Base-by-base conservation (phyloP, 2,329 filamentous ascomycete species). In the Alternaria brassicicola region DNA sequence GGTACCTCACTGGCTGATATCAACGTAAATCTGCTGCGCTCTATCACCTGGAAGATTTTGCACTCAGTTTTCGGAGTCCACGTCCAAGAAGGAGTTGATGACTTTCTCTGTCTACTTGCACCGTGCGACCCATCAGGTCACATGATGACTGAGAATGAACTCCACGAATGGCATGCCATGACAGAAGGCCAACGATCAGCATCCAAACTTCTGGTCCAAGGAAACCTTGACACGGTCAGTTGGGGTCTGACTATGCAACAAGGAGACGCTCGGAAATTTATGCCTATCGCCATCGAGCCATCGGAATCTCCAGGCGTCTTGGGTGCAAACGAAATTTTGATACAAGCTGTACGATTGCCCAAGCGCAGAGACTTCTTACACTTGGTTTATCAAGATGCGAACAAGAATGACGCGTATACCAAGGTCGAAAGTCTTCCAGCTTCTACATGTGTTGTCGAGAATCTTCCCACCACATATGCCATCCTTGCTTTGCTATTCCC, bases 401-500 rank as follows among this genome's bases (percentile, higher is more conserved):
- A 59, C 2, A 19, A 39, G 7, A 75, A 70, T 9, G 54, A 62
- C 1, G 61, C 73, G 1, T 79, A 79, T 13, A 74, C 69, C 1
- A 86, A 78, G 66, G 31, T 84, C 81, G 66, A 78, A 5, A 79
- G 83, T 5, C 70, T 88, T 3, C 83, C 84, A 0, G 69, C 79
- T 2, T 64, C 76, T 0, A 77, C 77, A n/a, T 86, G 86, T 52
- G 81, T 71, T 0, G 71, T 83, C 21, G 78, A 81, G 39, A 76
- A 71, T 19, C 68, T 86, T 1, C 83, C 85, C 1, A 64, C 75
- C 0, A 59, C 66, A 12, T 82, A 83, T 61, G 77, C 81, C 0
- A 70, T 80, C 17, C 79, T 87, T 59, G 82, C 83, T 0, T 75
- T 89, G 52, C 81, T 95, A 35, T 82, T 95, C 5, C 92, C 93